Evolutionary conservation across 2,329 filamentous ascomycete species (phyloP).

Genomic region (Colletotrichum abscissum): DNA sequence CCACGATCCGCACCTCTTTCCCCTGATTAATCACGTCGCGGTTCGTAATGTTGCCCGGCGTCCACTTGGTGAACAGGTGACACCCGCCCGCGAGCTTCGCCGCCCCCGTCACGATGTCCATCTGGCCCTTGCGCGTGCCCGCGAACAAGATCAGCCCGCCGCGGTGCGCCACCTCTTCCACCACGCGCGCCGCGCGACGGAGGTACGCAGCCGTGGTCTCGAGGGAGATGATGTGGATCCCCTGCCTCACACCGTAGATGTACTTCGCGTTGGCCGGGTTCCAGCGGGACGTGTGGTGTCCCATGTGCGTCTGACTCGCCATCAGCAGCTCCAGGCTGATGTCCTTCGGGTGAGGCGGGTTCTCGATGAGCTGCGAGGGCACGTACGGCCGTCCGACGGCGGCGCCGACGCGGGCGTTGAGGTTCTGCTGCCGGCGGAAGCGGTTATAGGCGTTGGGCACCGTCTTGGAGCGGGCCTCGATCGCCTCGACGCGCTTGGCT

Average conservation of each 20-base stretch:
- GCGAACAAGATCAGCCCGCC: constrained; percentile 92
- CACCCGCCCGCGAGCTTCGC: constrained; percentile 82
- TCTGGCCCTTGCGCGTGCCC: constrained; percentile 86
- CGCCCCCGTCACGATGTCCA: constrained; percentile 82
- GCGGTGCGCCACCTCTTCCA: constrained; percentile 84
- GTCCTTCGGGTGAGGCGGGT: constrained; percentile 82
- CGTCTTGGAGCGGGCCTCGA: background rate
- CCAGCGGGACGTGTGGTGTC: constrained; percentile 91
- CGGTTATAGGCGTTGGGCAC: background rate
- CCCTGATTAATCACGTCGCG: constrained; percentile 85
- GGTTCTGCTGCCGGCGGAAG: constrained; percentile 23
- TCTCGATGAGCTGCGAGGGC: constrained; percentile 72
- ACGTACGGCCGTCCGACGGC: constrained; percentile 67
- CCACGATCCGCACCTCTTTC: constrained; percentile 78
- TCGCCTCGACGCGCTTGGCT: background rate
- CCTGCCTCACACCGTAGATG: constrained; percentile 90
- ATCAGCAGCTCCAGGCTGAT: constrained; percentile 92
- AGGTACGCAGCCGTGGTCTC: constrained; percentile 91
- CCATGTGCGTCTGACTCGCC: constrained; percentile 88
- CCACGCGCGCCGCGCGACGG: constrained; percentile 91
- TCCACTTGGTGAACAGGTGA: constrained; percentile 94
- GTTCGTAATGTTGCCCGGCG: constrained; percentile 91
- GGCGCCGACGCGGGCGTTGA: constrained; percentile 54
- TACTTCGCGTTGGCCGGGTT: constrained; percentile 94
- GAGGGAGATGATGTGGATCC: constrained; percentile 92